Percentiles rank a stretch among this genome's conserved stretches.
phyloP scores from a whole-genome alignment of 2,329 filamentous ascomycete genomes.

The Trichoderma citrinoviride region DNA sequence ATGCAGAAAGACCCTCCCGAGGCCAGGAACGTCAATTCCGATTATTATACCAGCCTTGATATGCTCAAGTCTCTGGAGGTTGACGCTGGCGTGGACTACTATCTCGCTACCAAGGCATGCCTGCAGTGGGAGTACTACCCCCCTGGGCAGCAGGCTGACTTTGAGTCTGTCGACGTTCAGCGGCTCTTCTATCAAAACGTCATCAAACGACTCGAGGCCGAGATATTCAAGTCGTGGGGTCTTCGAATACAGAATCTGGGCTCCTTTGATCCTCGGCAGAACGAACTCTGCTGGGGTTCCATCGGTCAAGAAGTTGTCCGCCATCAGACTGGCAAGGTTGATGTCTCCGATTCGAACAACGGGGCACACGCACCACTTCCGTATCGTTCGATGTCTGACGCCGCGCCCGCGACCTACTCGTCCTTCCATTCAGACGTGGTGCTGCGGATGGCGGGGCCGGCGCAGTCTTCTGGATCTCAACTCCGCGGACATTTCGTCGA shows the following conservation, averaged over 20 bases:
- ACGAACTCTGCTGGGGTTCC: constrained; percentile 6
- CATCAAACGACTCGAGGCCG: constrained; percentile 2
- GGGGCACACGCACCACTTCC: not conserved
- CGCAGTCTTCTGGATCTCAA: not conserved
- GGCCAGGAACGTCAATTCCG: not conserved
- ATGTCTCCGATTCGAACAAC: not conserved
- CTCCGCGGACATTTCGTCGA: not conserved
- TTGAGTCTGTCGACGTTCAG: not conserved
- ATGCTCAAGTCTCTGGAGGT: constrained; percentile 2
- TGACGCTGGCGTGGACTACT: not conserved
- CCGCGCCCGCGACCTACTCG: not conserved
- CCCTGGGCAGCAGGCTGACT: not conserved
- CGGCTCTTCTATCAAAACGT: constrained; percentile 11
- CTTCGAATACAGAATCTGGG: not conserved
- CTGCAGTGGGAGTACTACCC: not conserved
- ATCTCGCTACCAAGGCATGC: constrained; percentile 1
- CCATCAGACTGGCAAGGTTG: not conserved
- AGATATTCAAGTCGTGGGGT: constrained; percentile 7
- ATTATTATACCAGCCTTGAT: constrained; percentile 6
- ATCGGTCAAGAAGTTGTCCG: constrained; percentile 9
- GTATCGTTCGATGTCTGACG: not conserved
- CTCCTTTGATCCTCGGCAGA: constrained; percentile 5
- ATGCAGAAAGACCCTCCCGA: not conserved
- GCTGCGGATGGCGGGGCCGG: not conserved
- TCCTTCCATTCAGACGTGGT: not conserved